Percentiles rank a stretch among this genome's conserved stretches.
Conservation (phyloP, 2,329 filamentous ascomycete species). For the Penicillium corylophilum region DNA sequence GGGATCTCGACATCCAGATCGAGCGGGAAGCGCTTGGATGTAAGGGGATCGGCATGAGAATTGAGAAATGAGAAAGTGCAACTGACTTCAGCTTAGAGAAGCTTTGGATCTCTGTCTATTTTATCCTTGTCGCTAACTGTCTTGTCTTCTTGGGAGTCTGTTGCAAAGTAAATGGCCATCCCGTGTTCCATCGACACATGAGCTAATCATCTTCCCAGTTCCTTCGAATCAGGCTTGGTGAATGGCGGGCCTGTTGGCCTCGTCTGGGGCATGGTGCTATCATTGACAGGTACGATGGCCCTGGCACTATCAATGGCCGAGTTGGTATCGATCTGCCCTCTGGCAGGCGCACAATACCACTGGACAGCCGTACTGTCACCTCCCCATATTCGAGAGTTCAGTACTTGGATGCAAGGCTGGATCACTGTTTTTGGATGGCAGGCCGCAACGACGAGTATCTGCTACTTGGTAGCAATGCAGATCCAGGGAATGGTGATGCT, state of each 20-base stretch:
- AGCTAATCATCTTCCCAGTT: constrained; percentile 4
- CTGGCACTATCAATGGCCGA: constrained; percentile 37
- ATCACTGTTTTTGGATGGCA: constrained; percentile 41
- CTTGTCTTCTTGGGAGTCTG: constrained; percentile 16
- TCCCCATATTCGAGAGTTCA: constrained; percentile 27
- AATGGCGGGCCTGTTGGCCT: constrained; percentile 28
- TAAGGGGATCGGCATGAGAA: not conserved
- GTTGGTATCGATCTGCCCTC: constrained; percentile 42
- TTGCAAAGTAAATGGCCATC: constrained; percentile 9
- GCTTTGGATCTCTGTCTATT: constrained; percentile 14
- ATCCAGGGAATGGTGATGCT: constrained; percentile 27
- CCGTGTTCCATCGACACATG: not conserved
- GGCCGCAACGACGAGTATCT: constrained; percentile 34
- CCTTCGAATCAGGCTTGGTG: constrained; percentile 17
- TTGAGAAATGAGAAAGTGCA: not conserved
- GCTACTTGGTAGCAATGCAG: constrained; percentile 34
- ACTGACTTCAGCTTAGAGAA: constrained; percentile 9
- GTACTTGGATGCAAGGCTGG: constrained; percentile 35
- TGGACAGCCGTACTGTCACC: constrained; percentile 42
- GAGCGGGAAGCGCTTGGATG: constrained; percentile 13
- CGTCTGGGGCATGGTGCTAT: constrained; percentile 26
- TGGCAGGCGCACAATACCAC: constrained; percentile 46
- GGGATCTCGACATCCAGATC: constrained; percentile 13
- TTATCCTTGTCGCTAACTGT: constrained; percentile 15
- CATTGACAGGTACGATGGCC: constrained; percentile 25